A percentile compares a stretch with the other conserved stretches of the same genome.
These are phyloP conservation scores for Xylariaceae sp. DNA, from an alignment of 2,329 filamentous ascomycete species.

Conservation along the genomic window DNA sequence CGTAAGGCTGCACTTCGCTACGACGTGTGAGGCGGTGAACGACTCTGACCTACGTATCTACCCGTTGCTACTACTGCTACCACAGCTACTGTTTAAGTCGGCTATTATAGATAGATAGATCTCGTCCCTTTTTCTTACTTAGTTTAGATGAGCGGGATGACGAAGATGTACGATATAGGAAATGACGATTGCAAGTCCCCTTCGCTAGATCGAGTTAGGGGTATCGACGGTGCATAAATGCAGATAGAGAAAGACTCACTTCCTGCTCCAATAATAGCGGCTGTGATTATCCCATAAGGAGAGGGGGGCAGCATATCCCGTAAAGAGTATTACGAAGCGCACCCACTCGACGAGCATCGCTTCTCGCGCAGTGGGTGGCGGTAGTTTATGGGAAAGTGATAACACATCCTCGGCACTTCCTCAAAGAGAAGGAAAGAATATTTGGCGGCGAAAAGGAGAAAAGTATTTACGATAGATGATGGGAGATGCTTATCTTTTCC, in stretches of 20 bases:
- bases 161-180: too few species aligned
- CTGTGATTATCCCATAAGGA: not conserved
- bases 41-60: not conserved
- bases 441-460: too few species aligned
- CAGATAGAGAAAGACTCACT: not conserved
- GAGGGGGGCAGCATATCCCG: not conserved
- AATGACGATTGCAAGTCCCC: too few species aligned
- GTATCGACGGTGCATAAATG: not conserved
- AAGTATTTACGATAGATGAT: too few species aligned
- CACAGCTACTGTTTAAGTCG: too few species aligned
- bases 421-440: not conserved
- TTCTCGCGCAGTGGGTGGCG: slow-evolving; percentile 9
- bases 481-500: not conserved
- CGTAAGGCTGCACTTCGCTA: not conserved
- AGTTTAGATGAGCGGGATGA: too few species aligned
- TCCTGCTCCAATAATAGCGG: not conserved
- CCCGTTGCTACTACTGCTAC: not conserved
- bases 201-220: not conserved
- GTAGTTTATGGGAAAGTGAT: not conserved
- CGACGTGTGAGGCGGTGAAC: not conserved
- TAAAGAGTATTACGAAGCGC: slow-evolving; percentile 8
- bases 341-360: slow-evolving; percentile 14
- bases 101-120: too few species aligned
- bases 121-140: too few species aligned
- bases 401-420: too few species aligned